Base-by-base conservation (phyloP, 495 filamentous ascomycete species). In the Daldinia grandis region DNA sequence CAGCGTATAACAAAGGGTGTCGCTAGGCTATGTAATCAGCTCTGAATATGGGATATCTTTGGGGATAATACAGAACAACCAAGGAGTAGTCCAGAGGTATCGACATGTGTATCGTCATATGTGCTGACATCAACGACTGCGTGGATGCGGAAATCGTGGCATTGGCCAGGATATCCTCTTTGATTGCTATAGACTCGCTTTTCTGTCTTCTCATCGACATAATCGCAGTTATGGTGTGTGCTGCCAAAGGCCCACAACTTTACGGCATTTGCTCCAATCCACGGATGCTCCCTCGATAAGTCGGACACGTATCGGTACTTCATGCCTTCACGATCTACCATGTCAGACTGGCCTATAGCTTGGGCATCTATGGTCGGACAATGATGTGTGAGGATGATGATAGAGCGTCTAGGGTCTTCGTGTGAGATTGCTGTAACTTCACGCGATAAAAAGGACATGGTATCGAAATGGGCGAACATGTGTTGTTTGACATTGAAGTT, bases 361-460 rank as follows among this genome's bases (percentile, higher is more conserved):
- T 8, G 3, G 9, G 19, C 2, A 3, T n/a, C 10, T 5, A 33
- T 6, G 37, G n/a, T 30, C 3, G 64, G 64, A 58, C 49, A 33
- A 30, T 56, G 37, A 19, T 62, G 64, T 9, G 57, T 68, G 5
- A 68, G 57, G 49, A 68, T 62, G 27, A 57, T 21, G 58, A 68
- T 15, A 4, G 37, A 17, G 33, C 64, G 57, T 4, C 7, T 3
- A 1, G 64, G 50, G 7, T 62, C 64, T 27, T 53, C 24, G 8
- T 12, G 2, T 17, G 12, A 9, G 31, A 66, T 58, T 2, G 7
- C 14, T 1, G 4, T 3, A n/a, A 47, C 27, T 15, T n/a, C 21
- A 2, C 10, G 14, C 25, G 27, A 33, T 17, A 58, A 27, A 25
- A 7, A 60, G 8, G 15, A 17, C 10, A 17, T 10, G 24, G 33